Conservation (phyloP, 2,329 filamentous ascomycete genomes). For the Cladosporium sp. region DNA sequence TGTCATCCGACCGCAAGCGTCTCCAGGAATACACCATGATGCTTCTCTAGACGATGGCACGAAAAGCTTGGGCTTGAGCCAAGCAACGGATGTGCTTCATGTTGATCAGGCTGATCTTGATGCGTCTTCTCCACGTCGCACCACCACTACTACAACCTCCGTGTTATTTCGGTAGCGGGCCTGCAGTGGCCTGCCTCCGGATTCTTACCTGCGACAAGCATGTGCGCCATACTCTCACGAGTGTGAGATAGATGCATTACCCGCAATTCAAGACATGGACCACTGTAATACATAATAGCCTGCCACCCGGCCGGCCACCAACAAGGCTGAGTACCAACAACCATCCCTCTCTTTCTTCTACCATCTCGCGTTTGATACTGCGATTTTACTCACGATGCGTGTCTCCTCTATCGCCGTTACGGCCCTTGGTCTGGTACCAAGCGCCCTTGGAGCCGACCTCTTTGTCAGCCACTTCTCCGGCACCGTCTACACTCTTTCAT, state of each 20-base stretch:
- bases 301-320: not conserved
- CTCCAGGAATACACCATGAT: not conserved
- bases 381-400: slow-evolving; percentile 16
- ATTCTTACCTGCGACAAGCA: slow-evolving; percentile 20
- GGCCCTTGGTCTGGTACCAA: slow-evolving; percentile 21
- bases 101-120: slow-evolving; percentile 16
- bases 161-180: slow-evolving; percentile 21
- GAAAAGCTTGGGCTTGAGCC: slow-evolving; percentile 19
- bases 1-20: not conserved
- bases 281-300: slow-evolving; percentile 15
- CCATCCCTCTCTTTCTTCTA: slow-evolving; percentile 3
- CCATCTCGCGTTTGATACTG: slow-evolving; percentile 17
- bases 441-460: slow-evolving; percentile 15
- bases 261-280: not conserved
- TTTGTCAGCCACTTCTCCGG: slow-evolving; percentile 21
- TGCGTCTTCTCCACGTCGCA: slow-evolving; percentile 13
- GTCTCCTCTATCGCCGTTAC: slow-evolving; percentile 14
- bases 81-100: slow-evolving; percentile 9
- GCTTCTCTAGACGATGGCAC: not conserved
- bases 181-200: slow-evolving; percentile 11
- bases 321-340: not conserved
- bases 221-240: not conserved
- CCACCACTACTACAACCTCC: slow-evolving; percentile 10
- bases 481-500: slow-evolving; percentile 20
- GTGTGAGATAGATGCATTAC: slow-evolving; percentile 12